A percentile compares a stretch with the other conserved stretches of the same genome.
Conservation (phyloP, 2,329 filamentous ascomycete species). For the Stemphylium lycopersici region DNA sequence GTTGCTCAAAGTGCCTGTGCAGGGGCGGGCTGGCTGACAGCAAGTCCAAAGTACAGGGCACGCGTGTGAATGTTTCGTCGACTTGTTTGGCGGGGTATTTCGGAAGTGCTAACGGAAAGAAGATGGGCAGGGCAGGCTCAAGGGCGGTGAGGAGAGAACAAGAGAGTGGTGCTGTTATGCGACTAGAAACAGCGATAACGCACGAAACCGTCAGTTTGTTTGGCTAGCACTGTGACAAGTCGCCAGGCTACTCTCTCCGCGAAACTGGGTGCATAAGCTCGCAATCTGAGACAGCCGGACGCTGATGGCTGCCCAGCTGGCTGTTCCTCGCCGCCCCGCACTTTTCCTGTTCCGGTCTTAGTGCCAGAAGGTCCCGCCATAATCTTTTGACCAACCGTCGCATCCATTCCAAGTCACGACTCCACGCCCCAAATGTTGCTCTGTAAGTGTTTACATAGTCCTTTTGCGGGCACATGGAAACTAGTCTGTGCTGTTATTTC, state of each 20-base stretch:
- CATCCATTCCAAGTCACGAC: background rate
- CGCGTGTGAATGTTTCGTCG: conserved; percentile 14
- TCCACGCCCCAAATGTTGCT: conserved; percentile 66
- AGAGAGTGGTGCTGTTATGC: background rate
- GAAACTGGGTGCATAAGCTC: conserved; percentile 17
- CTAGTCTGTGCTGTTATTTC: background rate
- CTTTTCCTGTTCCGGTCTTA: conserved; percentile 29
- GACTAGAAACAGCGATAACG: background rate
- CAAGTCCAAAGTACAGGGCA: background rate
- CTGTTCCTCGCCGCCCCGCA: conserved; percentile 25
- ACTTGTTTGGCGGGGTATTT: conserved; percentile 14
- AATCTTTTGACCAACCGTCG: conserved; percentile 20
- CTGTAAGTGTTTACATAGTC: conserved; percentile 57
- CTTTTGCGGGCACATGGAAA: no score
- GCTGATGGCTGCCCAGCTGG: conserved; percentile 5
- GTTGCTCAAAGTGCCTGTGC: conserved; percentile 2
- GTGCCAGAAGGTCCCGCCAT: conserved; percentile 30
- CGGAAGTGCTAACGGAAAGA: conserved; percentile 19
- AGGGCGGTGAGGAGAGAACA: conserved; percentile 8
- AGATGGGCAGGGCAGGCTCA: background rate
- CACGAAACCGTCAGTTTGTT: background rate
- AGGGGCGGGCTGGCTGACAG: conserved; percentile 3
- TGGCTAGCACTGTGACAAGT: background rate
- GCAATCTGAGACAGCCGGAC: conserved; percentile 23
- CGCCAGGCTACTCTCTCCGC: background rate